Evolutionary conservation across 1,139 yeast genomes (phyloP), one percentile per base, ranked within the genome.

Genomic region (Protomyces macrosporus): DNA sequence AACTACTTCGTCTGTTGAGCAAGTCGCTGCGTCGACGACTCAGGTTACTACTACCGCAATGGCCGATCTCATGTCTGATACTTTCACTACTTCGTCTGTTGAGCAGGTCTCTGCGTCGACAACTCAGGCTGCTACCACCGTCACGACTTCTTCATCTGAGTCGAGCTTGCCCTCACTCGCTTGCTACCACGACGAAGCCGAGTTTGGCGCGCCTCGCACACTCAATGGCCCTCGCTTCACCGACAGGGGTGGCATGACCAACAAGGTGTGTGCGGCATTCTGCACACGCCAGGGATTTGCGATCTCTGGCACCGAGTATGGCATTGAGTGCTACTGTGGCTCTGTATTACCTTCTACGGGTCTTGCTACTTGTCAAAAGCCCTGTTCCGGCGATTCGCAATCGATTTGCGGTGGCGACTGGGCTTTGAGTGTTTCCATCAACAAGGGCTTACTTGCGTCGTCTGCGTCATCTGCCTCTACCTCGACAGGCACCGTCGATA

Each of bases 241-340:
- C 32, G 53, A 50, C 16, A 14, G 55, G 7, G 37, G 37, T n/a
- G 40, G 55, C 48, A 57, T 57, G 61, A 57, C 61, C n/a, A 36
- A 36, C 6, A 55, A 57, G 32, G n/a, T 42, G 34, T 57, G 61
- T 37, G 30, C 55, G 16, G 16, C 48, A 6, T 57, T 50, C 37
- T 57, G 61, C 16, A 32, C 61, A 10, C 9, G 45, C 4, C 54
- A 57, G 23, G 34, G 34, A 35, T 45, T 50, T 45, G 39, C 61
- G 3, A 34, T 40, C 30, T 57, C 61, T 7, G 61, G 61, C 3
- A 51, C 55, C n/a, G 61, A 57, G 55, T 57, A 57, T 37, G 61
- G 55, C 52, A 32, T 35, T 6, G 61, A 57, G 32, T 57, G 61
- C 37, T 57, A 57, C 14, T 57, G 61, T 12, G 40, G 53, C 36